Conservation (phyloP, 2,329 filamentous ascomycete species). For the Talaromyces sp. region DNA sequence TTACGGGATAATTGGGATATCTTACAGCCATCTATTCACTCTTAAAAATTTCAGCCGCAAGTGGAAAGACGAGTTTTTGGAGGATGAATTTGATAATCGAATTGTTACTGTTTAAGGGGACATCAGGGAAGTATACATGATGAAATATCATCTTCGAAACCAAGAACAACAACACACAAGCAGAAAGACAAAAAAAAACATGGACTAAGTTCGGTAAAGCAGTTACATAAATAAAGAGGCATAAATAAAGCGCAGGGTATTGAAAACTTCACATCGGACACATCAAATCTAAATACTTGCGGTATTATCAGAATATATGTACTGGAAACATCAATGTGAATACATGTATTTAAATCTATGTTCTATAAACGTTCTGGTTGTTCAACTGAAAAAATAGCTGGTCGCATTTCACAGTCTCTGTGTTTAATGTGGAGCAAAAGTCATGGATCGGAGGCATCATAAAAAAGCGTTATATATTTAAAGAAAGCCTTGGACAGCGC, state of each 20-base stretch:
- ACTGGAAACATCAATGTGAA: neutral
- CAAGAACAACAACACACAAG: too few species aligned
- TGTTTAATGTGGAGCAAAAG: neutral
- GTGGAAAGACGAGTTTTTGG: too few species aligned
- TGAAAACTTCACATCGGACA: neutral
- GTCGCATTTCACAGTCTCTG: neutral
- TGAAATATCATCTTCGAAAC: too few species aligned
- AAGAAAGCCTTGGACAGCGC: slow-evolving; percentile 4
- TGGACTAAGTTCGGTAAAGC: too few species aligned
- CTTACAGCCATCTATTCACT: too few species aligned
- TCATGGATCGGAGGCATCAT: neutral
- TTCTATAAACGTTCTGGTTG: neutral
- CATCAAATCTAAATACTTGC: neutral
- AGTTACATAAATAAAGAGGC: too few species aligned
- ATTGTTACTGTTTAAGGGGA: too few species aligned
- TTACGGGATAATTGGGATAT: neutral
- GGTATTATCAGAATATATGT: neutral
- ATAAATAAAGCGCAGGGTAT: neutral
- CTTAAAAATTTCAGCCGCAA: too few species aligned
- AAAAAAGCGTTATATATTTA: neutral
- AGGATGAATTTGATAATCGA: too few species aligned
- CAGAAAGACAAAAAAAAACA: too few species aligned
- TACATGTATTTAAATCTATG: neutral
- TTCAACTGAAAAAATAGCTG: neutral
- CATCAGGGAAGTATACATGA: too few species aligned